A percentile compares a stretch with the other conserved stretches of the same genome.
These are phyloP conservation scores for Ilyonectria sp. DNA, from an alignment of 2,329 filamentous ascomycete genomes.

Conservation along the genomic window DNA sequence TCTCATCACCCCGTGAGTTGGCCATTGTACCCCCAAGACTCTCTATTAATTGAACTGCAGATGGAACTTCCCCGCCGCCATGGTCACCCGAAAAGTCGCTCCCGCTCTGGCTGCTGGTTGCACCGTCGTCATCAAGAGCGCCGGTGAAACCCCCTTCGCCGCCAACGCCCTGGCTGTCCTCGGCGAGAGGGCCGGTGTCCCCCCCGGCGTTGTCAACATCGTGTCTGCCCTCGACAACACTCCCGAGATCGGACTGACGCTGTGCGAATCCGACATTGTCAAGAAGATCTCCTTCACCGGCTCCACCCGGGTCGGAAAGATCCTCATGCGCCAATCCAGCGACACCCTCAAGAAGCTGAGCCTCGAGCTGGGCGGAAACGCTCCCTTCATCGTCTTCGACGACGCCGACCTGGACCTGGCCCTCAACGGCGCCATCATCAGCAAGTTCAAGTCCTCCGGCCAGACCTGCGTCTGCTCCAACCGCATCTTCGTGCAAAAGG, in stretches of 20 bases:
- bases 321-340: conserved; percentile 79
- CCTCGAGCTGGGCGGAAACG: conserved; percentile 79
- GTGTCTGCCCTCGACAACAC: conserved; percentile 78
- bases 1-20: conserved; percentile 66
- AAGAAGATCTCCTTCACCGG: conserved; percentile 84
- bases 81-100: conserved; percentile 63
- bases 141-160: conserved; percentile 80
- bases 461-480: conserved; percentile 94
- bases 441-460: conserved; percentile 90
- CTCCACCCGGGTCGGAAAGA: conserved; percentile 61
- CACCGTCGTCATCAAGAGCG: conserved; percentile 80
- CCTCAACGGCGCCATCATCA: conserved; percentile 75
- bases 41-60: conserved; percentile 63
- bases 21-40: not conserved
- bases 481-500: conserved; percentile 80
- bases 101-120: conserved; percentile 79
- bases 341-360: conserved; percentile 76
- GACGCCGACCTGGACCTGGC: conserved; percentile 80
- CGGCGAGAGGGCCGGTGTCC: conserved; percentile 79
- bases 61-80: conserved; percentile 75
- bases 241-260: conserved; percentile 72
- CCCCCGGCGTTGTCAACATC: conserved; percentile 67
- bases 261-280: conserved; percentile 75
- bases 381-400: conserved; percentile 85
- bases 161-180: conserved; percentile 78